Base-by-base conservation (phyloP, 129 eudicot species). In the Sambucus nigra region DNA sequence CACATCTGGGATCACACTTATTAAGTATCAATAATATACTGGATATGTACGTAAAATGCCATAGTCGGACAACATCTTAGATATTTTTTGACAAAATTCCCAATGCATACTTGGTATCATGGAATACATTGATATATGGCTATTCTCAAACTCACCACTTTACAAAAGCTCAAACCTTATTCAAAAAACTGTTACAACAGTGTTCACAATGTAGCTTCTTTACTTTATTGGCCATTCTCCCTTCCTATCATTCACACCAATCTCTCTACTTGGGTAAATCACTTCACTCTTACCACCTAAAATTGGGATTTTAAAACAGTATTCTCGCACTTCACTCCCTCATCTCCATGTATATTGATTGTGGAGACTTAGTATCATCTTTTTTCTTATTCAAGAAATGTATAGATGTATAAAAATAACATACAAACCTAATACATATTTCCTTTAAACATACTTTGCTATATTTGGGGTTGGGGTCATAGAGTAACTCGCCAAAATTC, bases 81-180 rank as follows among this genome's bases (percentile, higher is more conserved):
- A 60, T 19, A 24, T 32, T 69, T 23, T 83, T 83, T 59, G 28
- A 19, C 13, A 63, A 59, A 25, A 29, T 68, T 47, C 74, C 55
- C 44, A 58, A 72, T 31, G 60, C 47, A 48, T 87, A 83, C 47
- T 55, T 75, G 72, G 71, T 83, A 38, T 49, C 94, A 19, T 83
- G 81, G 81, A 83, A 83, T 48, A 73, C 94, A 2, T 63, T 83
- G 78, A 83, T 79, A 1, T 75, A 72, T 7, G 94, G 94, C 33
- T 73, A 83, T 64, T 57, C 78, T 58, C 80, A 76, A 47, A 83
- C 66, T 52, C 81, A 74, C 12, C 19, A 50, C n/a, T 73, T 60
- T 21, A 15, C 17, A 20, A 70, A 48, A 69, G 78, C 87, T 59
- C 94, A 76, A 25, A 13, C 9, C 41, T 27, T 79, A 58, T 79